Conservation (phyloP, 495 filamentous ascomycete genomes). For the Penicillium paxilli region DNA sequence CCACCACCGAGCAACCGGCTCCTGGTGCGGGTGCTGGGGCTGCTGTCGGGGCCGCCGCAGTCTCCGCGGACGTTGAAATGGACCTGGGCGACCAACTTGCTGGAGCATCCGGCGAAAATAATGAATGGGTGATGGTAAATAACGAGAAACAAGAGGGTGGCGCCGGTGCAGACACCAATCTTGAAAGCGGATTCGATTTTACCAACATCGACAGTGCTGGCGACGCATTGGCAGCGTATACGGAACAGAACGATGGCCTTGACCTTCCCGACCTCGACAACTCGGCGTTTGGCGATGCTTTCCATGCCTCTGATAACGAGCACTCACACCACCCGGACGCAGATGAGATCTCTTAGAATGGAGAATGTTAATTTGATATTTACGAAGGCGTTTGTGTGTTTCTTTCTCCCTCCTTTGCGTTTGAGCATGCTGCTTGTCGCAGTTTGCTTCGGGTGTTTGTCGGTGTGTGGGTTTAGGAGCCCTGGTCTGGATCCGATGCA, state of each 20-base stretch:
- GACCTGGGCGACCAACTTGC: constrained; percentile 37
- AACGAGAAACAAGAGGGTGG: constrained; percentile 41
- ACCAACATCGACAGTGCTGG: constrained; percentile 62
- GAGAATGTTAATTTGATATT: not conserved
- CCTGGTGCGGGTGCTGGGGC: no score
- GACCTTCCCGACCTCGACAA: constrained; percentile 56
- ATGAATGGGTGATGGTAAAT: constrained; percentile 63
- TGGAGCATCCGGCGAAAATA: constrained; percentile 38
- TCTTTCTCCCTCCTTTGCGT: constrained; percentile 9
- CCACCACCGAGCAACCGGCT: constrained; percentile 32
- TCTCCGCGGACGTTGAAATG: constrained; percentile 41
- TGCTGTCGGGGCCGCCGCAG: no score
- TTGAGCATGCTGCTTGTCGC: constrained; percentile 15
- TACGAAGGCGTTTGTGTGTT: constrained; percentile 17
- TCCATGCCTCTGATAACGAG: constrained; percentile 58
- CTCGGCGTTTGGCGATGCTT: constrained; percentile 63
- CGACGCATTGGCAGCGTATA: constrained; percentile 61
- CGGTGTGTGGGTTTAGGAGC: constrained; percentile 6
- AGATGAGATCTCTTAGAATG: constrained; percentile 43
- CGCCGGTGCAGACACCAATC: constrained; percentile 29
- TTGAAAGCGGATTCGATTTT: constrained; percentile 53
- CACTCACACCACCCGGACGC: constrained; percentile 43
- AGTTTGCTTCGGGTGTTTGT: constrained; percentile 21
- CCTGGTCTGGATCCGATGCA: constrained; percentile 9
- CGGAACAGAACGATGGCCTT: constrained; percentile 50